Conservation (phyloP, 192 early-diverging fungal genomes). For the Coemansia guatemalensis region DNA sequence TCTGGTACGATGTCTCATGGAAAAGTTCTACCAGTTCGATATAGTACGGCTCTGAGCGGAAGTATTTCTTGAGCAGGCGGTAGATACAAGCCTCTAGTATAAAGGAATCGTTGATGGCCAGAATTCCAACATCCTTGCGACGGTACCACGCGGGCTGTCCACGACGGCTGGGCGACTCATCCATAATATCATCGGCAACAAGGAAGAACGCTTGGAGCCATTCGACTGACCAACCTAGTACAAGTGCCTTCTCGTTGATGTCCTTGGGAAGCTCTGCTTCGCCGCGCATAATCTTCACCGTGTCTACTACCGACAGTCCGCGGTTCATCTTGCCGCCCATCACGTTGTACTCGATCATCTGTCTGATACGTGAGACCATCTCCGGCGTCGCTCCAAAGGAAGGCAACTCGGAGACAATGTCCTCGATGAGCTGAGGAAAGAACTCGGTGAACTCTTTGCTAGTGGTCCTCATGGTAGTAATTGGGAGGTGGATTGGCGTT, state of each 20-base stretch:
- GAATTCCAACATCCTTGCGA: slow-evolving; percentile 73
- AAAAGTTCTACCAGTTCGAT: slow-evolving; percentile 90
- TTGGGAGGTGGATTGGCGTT: background rate
- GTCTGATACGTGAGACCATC: slow-evolving; percentile 64
- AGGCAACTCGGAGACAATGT: slow-evolving; percentile 71
- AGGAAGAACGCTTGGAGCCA: slow-evolving; percentile 99
- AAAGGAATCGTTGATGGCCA: slow-evolving; percentile 97
- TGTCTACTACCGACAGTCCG: slow-evolving; percentile 91
- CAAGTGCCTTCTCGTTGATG: slow-evolving; percentile 82
- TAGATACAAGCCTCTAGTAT: slow-evolving; percentile 92
- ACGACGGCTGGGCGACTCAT: slow-evolving; percentile 90
- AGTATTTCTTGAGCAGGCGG: slow-evolving; percentile 93
- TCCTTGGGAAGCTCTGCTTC: slow-evolving; percentile 67
- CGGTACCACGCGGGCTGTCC: slow-evolving; percentile 98
- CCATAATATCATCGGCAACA: slow-evolving; percentile 99
- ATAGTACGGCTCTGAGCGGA: slow-evolving; percentile 82
- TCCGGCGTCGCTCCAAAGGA: slow-evolving; percentile 69
- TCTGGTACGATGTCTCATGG: slow-evolving; percentile 95
- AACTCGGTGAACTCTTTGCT: slow-evolving; percentile 68
- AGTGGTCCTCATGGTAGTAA: slow-evolving; percentile 32
- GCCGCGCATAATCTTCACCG: slow-evolving; percentile 76
- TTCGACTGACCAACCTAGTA: slow-evolving; percentile 95
- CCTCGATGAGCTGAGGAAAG: slow-evolving; percentile 71
- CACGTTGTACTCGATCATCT: slow-evolving; percentile 66
- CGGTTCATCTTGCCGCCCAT: slow-evolving; percentile 94